Base-by-base conservation (phyloP, 192 early-diverging fungal genomes). In the Spinellus fusiger region DNA sequence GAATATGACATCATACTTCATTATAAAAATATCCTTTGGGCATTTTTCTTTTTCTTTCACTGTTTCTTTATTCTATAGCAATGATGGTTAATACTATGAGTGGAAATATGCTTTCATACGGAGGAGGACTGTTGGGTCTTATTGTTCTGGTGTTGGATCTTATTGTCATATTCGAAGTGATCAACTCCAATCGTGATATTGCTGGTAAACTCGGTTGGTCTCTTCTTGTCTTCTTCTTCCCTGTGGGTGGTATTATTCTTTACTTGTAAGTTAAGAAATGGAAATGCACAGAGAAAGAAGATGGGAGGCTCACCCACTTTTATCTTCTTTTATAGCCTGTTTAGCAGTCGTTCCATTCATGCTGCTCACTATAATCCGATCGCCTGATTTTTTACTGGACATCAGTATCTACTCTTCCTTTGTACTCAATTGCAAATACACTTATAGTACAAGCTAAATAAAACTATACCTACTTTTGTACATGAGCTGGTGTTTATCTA, bases 181-280 rank as follows among this genome's bases (percentile, higher is more conserved):
- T 85, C 59, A 76, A 75, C 68, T 79, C 76, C 7, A 74, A 49
- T 40, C 72, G 80, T 25, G 49, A 65, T 15, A 55, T 76, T 23
- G 20, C 31, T 15, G 75, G 70, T 55, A 84, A 84, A 67, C 46
- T 84, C 10, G 65, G 73, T n/a, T 84, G 82, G 82, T 62, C 74
- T 26, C 65, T 82, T 22, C 66, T 84, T 16, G 75, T 84, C 56
- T 82, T 84, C 66, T 65, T 84, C 56, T 84, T 84, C 78, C 82
- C 82, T 4, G 56, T 84, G 13, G 61, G 79, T 53, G 82, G 82
- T 9, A 38, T 84, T 38, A 66, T 84, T 26, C 27, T 77, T 34
- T 84, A 84, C 67, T 84, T 80, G 82, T 84, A 79, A 76, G 82
- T 80, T 18, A n/a, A 9, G 35, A 13, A 37, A 9, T 37, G 35